Evolutionary conservation across 305 asterid species (phyloP), one percentile per base, ranked within the genome.

Genomic region (Fraxinus floribunda): DNA sequence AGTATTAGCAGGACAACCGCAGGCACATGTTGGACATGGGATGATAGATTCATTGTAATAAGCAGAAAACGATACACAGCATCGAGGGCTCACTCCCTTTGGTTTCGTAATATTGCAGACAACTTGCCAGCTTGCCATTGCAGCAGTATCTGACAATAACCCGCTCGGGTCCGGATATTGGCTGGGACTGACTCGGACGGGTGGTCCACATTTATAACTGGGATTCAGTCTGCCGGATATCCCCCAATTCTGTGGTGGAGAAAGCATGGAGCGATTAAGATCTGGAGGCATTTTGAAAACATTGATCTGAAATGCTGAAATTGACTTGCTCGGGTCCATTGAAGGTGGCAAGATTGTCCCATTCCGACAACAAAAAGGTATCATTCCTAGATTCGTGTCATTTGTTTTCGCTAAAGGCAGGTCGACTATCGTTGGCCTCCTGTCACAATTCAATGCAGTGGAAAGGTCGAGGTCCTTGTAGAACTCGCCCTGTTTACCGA

Each of bases 221-320:
- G 98, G 98, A 84, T 94, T 94, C 83, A 94, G 80, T 8, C 92
- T 78, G 7, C 98, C 98, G 0, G 30, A 83, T 13, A 95, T 92
- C 79, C 79, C 91, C 97, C 97, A 95, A 77, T 94, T 95, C 84
- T 91, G 97, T 0, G 99, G 99, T 0, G 98, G 97, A 1, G 83
- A 76, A 4, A 95, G 94, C 75, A 82, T 81, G 29, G 99, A 94
- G 8, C 98, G 96, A 86, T 95, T 93, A 30, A 92, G 82, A 82
- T 91, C 92, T 0, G 98, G 98, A 0, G 98, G 99, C 98, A 95
- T 94, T 78, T 95, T 95, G 89, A 68, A 91, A 15, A 95, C 98
- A 1, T 95, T 92, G 77, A 94, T 90, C 85, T 92, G 92, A 81
- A 95, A 95, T 0, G 97, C 89, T 0, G 99, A 95, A 73, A 88